Evolutionary conservation across 169 alveolate genomes (phyloP).

Genomic region (Cryptosporidium bovis): DNA sequence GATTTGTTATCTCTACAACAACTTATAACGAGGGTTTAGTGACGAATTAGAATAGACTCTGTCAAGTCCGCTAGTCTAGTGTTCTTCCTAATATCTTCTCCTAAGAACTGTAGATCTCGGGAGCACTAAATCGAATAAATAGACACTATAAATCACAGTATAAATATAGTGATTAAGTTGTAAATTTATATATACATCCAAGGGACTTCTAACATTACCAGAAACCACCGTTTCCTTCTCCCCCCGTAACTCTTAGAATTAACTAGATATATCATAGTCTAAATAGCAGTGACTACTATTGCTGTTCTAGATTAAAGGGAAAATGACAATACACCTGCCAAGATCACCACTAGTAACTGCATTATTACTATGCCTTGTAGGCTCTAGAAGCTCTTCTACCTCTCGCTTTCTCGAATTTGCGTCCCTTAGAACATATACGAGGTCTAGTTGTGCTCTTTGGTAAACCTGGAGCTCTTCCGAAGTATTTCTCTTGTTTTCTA

Average conservation of each 20-base stretch:
- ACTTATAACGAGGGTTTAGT: slow-evolving; percentile 18
- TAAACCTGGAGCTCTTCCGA: slow-evolving; percentile 95
- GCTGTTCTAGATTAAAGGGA: not conserved
- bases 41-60: no score
- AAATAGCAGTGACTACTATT: slow-evolving; percentile 17
- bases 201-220: not conserved
- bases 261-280: slow-evolving; percentile 59
- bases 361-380: slow-evolving; percentile 83
- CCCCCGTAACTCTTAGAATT: not conserved
- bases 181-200: not conserved
- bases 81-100: no score
- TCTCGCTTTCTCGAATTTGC: slow-evolving; percentile 94
- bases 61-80: no score
- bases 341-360: not conserved
- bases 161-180: no score
- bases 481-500: slow-evolving; percentile 95
- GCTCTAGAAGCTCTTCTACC: slow-evolving; percentile 92
- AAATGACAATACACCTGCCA: not conserved
- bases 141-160: no score
- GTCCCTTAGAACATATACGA: slow-evolving; percentile 90
- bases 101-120: no score
- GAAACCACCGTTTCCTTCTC: not conserved
- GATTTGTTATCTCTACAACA: slow-evolving; percentile 28
- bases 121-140: not conserved
- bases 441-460: slow-evolving; percentile 93